Base-by-base conservation (phyloP, 148 eudicot species). In the Cornus florida region DNA sequence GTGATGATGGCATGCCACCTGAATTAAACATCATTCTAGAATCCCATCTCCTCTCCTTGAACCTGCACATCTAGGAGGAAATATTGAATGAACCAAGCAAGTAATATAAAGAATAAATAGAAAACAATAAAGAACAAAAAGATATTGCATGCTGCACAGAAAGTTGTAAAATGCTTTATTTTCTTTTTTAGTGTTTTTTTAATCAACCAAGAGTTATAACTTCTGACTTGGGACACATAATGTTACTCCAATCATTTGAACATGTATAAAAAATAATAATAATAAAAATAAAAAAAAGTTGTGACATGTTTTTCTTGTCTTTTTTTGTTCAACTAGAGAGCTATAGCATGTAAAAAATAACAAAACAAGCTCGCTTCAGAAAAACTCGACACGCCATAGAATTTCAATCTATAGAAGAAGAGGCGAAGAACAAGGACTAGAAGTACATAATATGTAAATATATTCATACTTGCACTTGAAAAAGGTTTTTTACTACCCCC, bases 1-100 rank as follows among this genome's bases (percentile, higher is more conserved):
- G 98, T 78, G 98, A 95, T 48, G 97, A 93, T 72, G 98, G 98
- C 98, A 93, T 95, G 79, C 98, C 98, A 81, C 98, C 97, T 70
- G 98, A 95, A 48, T 91, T 82, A 17, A 95, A 85, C 90, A 95
- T 90, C 83, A 83, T 91, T 85, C 82, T 95, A 76, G 98, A 90
- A 81, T 95, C 98, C 97, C 96, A 95, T 90, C 87, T 95, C 89
- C 89, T 95, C 75, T 95, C 98, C 90, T 90, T 93, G 76, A 83
- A 87, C 98, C 97, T 91, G 92, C 77, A 80, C 59, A 83, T 81
- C 84, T 82, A 77, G 82, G 80, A 73, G 24, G 46, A 57, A 65
- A 77, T 50, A 77, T 77, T 77, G 23, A 62, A 62, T 6, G 23
- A 43, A 62, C 66, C 19, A n/a, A 62, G 23, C 4, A 62, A 17